These are phyloP conservation scores for Lactarius hengduanensis DNA, from an alignment of 768 basidiomycete genomes.

Conservation along the genomic window DNA sequence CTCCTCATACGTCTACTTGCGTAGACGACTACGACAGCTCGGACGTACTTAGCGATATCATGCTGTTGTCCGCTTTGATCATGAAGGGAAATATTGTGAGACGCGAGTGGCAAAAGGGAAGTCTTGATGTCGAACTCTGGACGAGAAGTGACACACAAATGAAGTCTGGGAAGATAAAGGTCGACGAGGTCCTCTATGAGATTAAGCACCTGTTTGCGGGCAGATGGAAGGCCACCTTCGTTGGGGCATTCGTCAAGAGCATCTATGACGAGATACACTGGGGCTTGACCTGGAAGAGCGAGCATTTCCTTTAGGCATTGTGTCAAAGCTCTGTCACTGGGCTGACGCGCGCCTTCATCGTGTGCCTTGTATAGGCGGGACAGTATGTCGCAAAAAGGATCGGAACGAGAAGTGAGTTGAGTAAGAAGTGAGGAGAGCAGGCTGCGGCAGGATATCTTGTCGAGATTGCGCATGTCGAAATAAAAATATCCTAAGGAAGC, in stretches of 20 bases:
- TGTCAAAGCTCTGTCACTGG: too few species aligned
- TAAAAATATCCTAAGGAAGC: too few species aligned
- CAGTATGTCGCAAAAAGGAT: too few species aligned
- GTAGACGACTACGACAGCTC: too few species aligned
- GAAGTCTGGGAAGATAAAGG: not conserved
- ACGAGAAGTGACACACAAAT: not conserved
- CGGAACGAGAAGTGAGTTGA: too few species aligned
- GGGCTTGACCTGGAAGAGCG: not conserved
- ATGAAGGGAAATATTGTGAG: not conserved
- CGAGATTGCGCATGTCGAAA: too few species aligned
- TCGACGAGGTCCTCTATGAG: not conserved
- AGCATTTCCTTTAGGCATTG: not conserved
- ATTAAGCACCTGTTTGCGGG: not conserved
- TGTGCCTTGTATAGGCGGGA: too few species aligned
- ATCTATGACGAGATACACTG: not conserved
- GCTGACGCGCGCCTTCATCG: too few species aligned
- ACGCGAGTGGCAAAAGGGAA: not conserved
- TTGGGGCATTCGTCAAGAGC: not conserved
- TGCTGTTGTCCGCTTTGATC: not conserved
- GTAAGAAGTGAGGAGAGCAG: too few species aligned
- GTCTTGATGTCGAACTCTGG: not conserved
- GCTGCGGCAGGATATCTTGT: too few species aligned
- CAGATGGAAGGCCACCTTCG: rapidly evolving
- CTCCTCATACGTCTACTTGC: too few species aligned
- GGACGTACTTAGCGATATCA: too few species aligned